Conservation (phyloP, 2,329 filamentous ascomycete species). For the Xylaria sp. region DNA sequence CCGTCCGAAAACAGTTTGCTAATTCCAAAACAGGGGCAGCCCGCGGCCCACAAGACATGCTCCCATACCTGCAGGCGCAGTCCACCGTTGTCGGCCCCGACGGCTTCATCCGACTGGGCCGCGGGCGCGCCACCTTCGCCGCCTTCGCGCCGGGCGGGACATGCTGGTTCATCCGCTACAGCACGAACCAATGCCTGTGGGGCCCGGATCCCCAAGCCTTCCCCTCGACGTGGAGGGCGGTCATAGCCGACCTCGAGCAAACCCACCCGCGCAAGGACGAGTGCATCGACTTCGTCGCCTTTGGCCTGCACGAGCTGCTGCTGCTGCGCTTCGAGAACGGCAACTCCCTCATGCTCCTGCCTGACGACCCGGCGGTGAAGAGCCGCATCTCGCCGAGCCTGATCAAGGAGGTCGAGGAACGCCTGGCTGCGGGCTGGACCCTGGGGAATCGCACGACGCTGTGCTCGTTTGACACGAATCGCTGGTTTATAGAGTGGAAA, state of each 20-base stretch:
- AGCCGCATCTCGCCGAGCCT: constrained; percentile 17
- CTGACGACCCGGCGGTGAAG: constrained; percentile 20
- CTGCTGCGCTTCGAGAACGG: constrained; percentile 30
- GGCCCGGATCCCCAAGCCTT: constrained; percentile 1
- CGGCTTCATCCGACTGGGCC: constrained; percentile 13
- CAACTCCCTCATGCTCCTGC: constrained; percentile 27
- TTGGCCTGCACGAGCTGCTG: constrained; percentile 26
- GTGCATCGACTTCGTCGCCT: constrained; percentile 31
- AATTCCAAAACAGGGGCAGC: constrained; percentile 22
- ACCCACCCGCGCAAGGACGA: constrained; percentile 30
- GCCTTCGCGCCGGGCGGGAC: constrained; percentile 27
- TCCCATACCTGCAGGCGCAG: constrained; percentile 15
- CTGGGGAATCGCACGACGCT: constrained; percentile 29
- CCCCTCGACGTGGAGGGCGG: constrained; percentile 22
- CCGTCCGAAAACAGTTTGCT: too few relatives aligned
- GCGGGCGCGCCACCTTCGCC: constrained; percentile 24
- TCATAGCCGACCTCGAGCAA: constrained; percentile 26
- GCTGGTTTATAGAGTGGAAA: constrained; percentile 35
- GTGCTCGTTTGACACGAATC: constrained; percentile 27
- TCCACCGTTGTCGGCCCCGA: not conserved
- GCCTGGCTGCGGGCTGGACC: constrained; percentile 29
- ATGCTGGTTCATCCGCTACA: constrained; percentile 33
- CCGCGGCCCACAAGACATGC: constrained; percentile 26
- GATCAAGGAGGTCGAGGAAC: constrained; percentile 26
- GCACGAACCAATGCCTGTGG: constrained; percentile 20